Evolutionary conservation across 345 rosid species (phyloP).

Genomic region (Dipteronia sinensis): DNA sequence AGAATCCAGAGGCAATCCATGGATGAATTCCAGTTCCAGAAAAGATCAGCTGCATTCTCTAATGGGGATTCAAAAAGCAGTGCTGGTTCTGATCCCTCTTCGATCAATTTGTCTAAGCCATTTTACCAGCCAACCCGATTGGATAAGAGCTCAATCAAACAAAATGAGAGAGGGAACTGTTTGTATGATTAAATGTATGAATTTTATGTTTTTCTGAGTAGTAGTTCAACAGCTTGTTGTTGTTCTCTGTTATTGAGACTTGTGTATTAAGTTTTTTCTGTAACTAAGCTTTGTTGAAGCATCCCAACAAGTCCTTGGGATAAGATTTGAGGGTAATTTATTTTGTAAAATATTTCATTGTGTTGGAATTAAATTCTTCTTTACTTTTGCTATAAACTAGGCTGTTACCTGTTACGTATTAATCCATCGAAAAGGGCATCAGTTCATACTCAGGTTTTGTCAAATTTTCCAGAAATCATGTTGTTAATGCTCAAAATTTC

Average conservation of each 20-base stretch:
- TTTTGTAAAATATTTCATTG: slow-evolving; percentile 16
- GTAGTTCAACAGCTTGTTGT: slow-evolving; percentile 66
- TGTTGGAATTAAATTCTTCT: background rate
- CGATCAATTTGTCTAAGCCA: slow-evolving; percentile 50
- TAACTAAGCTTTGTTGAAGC: slow-evolving; percentile 12
- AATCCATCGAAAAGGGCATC: too few species aligned
- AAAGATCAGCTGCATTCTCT: slow-evolving; percentile 47
- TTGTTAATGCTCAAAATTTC: too few species aligned
- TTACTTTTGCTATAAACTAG: background rate
- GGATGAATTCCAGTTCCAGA: slow-evolving; percentile 88
- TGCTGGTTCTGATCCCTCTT: slow-evolving; percentile 47
- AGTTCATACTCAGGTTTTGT: too few species aligned
- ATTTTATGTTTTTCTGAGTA: slow-evolving; percentile 14
- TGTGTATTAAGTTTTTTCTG: slow-evolving; percentile 12
- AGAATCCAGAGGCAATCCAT: slow-evolving; percentile 74
- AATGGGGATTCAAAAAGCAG: slow-evolving; percentile 44
- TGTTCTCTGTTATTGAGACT: slow-evolving; percentile 38
- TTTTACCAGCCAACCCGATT: slow-evolving; percentile 44
- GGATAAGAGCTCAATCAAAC: slow-evolving; percentile 34
- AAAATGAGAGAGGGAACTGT: slow-evolving; percentile 11
- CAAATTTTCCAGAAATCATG: too few species aligned
- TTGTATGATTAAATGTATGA: slow-evolving; percentile 29
- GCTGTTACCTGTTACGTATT: background rate
- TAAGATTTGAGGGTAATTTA: slow-evolving; percentile 6
- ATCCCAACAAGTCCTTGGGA: background rate